phyloP scores from a whole-genome alignment of 2,329 filamentous ascomycete species.

The Colletotrichum chlorophyti region DNA sequence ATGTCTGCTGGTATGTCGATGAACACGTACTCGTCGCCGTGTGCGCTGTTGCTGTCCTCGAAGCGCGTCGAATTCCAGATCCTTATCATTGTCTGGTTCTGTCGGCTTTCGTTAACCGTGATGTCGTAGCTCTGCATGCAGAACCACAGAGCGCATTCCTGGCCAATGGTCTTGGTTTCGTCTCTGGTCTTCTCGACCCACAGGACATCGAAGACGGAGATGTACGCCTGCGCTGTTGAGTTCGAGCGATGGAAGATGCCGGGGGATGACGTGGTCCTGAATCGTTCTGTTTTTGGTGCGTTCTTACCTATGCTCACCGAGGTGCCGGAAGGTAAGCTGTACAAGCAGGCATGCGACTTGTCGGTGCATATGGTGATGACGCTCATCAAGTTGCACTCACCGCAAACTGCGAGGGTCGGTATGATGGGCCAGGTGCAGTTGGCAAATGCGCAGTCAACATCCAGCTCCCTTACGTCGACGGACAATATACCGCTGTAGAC shows the following conservation, averaged over 20 bases:
- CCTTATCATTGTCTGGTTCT: conserved; percentile 32
- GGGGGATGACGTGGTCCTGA: conserved; percentile 36
- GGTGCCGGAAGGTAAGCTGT: conserved; percentile 37
- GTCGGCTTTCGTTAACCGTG: conserved; percentile 36
- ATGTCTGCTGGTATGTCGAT: conserved; percentile 38
- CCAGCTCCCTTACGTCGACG: conserved; percentile 34
- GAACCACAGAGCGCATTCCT: conserved; percentile 45
- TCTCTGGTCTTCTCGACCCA: conserved; percentile 34
- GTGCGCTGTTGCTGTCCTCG: conserved; percentile 33
- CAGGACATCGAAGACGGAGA: conserved; percentile 45
- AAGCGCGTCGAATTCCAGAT: conserved; percentile 40
- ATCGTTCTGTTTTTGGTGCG: conserved; percentile 33
- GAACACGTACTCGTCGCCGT: conserved; percentile 40
- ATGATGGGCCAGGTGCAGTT: conserved; percentile 45
- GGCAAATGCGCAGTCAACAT: conserved; percentile 37
- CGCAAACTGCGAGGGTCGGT: conserved; percentile 44
- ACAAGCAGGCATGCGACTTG: conserved; percentile 35
- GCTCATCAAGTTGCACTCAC: conserved; percentile 34
- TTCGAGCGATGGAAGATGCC: conserved; percentile 24
- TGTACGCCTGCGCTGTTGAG: conserved; percentile 34
- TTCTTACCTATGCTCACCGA: conserved; percentile 33
- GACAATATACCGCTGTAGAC: conserved; percentile 46
- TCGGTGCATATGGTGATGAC: conserved; percentile 32
- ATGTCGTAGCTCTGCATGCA: conserved; percentile 42
- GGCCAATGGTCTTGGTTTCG: conserved; percentile 31